Base-by-base conservation (phyloP, 164 flowering plant species). In the Houttuynia cordata region DNA sequence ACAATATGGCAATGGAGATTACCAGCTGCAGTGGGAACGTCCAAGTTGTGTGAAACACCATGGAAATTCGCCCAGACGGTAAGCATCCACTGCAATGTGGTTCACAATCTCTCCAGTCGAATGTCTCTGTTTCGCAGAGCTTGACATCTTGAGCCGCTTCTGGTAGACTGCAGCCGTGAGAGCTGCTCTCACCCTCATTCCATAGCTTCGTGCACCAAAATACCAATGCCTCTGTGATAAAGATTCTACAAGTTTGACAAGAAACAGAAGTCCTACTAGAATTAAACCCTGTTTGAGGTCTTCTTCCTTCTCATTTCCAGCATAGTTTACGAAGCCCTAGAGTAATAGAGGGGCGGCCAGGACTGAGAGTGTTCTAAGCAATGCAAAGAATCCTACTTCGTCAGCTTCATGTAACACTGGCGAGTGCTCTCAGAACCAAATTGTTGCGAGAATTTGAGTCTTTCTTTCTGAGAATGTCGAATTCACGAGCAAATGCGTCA, bases 91-190 rank as follows among this genome's bases (percentile, higher is more conserved):
- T 3, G 91, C 83, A 1, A 92, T 83, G 58, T 89, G 89, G 49
- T 87, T 89, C 64, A 87, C 93, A 45, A 89, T 73, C 78, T 89
- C 96, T 4, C 98, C 96, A 4, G 86, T 75, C 21, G 96, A 81
- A 57, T 92, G 93, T 52, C 74, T 75, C 69, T 62, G 75, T 73
- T 82, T 78, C 51, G 79, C 96, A 37, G 58, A 41, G 67, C 81
- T 83, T 0, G 98, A 87, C 51, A 92, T 86, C 71, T 71, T 87
- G 9, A 89, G 80, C 68, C 76, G 83, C 73, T 89, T 92, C 21
- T 72, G 70, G 53, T 82, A 85, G 2, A 80, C 68, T 0, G 87
- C 87, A 25, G 75, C 88, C 87, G 83, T 87, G 20, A 92, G 64
- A 63, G 89, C 81, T 12, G 98, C 87, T 68, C 98, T 74, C 76